Base-by-base conservation (phyloP, 2,329 filamentous ascomycete genomes). In the Claviceps arundinis region DNA sequence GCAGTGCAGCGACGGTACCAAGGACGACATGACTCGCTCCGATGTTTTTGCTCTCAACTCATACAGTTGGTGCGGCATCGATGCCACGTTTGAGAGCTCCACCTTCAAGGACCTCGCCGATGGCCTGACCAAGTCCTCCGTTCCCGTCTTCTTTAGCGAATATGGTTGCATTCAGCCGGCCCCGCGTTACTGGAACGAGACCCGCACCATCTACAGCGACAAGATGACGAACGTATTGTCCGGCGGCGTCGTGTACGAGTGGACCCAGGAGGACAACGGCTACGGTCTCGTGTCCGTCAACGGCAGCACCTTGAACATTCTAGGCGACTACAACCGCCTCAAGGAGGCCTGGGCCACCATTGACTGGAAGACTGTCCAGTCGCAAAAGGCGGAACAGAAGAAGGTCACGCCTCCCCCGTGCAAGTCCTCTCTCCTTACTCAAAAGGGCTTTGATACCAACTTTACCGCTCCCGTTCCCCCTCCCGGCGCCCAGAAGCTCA, bases 111-210 rank as follows among this genome's bases (percentile, higher is more conserved):
- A 73, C 17, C 72, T 89, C 38, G 80, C 85, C 47, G 64, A 70
- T 2, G 78, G 82, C 64, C 89, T 91, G 72, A 68, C 73, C 59
- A 74, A 74, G 57, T 78, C 77, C 41, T 78, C 82, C 16, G 76
- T 89, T 40, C 87, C 87, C 37, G 75, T 90, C 60, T 91, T 91
- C 75, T 90, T 87, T 73, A 87, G 84, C 57, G 87, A 93, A 64
- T 85, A 76, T 60, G 87, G 87, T 55, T 91, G 87, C 78, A 91
- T 89, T 71, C 72, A 75, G 40, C 79, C 81, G 14, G 65, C 70
- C n/a, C 82, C 85, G 14, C 84, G 87, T 59, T 68, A 81, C 60
- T 93, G 89, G 70, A 84, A 85, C 58, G 87, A 93, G 68, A 83
- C 89, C 13, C 74, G 72, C 52, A 73, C 82, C 56, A 81, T 93